These are phyloP conservation scores for Neoboletus brunneissimus DNA, from an alignment of 768 basidiomycete species.

Conservation along the genomic window DNA sequence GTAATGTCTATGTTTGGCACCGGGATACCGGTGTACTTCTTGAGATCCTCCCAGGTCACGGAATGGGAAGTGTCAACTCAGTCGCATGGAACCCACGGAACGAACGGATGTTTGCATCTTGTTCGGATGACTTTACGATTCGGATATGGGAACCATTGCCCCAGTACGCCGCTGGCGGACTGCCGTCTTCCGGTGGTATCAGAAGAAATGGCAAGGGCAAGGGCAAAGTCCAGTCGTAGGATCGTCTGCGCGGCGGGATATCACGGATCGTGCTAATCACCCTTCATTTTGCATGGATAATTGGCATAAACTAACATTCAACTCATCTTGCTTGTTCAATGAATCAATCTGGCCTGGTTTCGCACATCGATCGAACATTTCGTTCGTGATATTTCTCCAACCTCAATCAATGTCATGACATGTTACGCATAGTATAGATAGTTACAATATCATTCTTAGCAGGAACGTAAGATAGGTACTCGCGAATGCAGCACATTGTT, in stretches of 20 bases:
- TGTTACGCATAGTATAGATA: constrained; percentile 35
- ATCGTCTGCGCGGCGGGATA: constrained; percentile 20
- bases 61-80: constrained; percentile 87
- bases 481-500: background rate
- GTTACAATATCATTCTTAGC: constrained; percentile 31
- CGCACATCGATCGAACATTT: constrained; percentile 25
- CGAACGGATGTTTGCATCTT: constrained; percentile 91
- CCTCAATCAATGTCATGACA: constrained; percentile 25
- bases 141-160: constrained; percentile 78
- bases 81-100: constrained; percentile 95
- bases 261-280: constrained; percentile 17
- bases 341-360: constrained; percentile 15
- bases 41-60: constrained; percentile 88
- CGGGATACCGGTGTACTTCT: constrained; percentile 77
- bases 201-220: constrained; percentile 56
- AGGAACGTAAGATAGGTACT: constrained; percentile 13
- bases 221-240: constrained; percentile 54
- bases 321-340: constrained; percentile 22
- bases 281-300: constrained; percentile 28
- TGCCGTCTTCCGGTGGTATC: constrained; percentile 18
- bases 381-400: constrained; percentile 20
- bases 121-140: constrained; percentile 89
- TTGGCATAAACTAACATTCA: constrained; percentile 30
- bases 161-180: constrained; percentile 16
- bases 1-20: constrained; percentile 95